Percentiles rank a stretch among this genome's conserved stretches.
Conservation (phyloP, 2,329 filamentous ascomycete species). For the Mycogone perniciosa region DNA sequence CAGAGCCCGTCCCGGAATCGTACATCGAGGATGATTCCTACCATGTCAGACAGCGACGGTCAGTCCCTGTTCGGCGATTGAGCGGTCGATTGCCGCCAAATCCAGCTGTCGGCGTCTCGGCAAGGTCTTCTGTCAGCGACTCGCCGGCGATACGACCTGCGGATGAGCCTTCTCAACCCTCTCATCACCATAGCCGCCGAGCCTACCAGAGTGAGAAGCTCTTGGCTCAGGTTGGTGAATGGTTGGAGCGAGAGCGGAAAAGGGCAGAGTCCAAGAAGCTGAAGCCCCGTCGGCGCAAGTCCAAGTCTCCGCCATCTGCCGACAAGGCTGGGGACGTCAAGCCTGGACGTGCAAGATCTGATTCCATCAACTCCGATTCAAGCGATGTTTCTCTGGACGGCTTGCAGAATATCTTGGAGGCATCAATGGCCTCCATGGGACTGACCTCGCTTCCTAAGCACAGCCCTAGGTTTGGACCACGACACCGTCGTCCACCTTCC, state of each 20-base stretch:
- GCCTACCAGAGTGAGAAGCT: conserved; percentile 49
- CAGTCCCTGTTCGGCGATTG: conserved; percentile 27
- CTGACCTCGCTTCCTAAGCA: conserved; percentile 40
- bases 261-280: conserved; percentile 49
- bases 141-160: conserved; percentile 22
- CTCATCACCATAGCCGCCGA: conserved; percentile 26
- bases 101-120: conserved; percentile 31
- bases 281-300: conserved; percentile 36
- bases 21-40: conserved; percentile 28
- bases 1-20: conserved; percentile 39
- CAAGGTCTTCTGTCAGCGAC: conserved; percentile 39
- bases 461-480: conserved; percentile 36
- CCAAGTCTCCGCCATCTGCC: conserved; percentile 30
- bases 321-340: conserved; percentile 15
- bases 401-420: conserved; percentile 72
- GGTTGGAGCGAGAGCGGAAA: conserved; percentile 73
- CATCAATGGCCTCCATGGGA: conserved; percentile 52
- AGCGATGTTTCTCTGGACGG: conserved; percentile 70
- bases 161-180: conserved; percentile 23
- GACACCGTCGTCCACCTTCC: conserved; percentile 31
- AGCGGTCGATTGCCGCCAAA: conserved; percentile 25
- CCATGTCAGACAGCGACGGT: conserved; percentile 23
- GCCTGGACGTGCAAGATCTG: conserved; percentile 31
- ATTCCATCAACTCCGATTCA: conserved; percentile 59
- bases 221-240: conserved; percentile 69